Percentiles rank a stretch among this genome's conserved stretches.
phyloP scores from a whole-genome alignment of 2,329 filamentous ascomycete species.

The Corinectria fuckeliana region DNA sequence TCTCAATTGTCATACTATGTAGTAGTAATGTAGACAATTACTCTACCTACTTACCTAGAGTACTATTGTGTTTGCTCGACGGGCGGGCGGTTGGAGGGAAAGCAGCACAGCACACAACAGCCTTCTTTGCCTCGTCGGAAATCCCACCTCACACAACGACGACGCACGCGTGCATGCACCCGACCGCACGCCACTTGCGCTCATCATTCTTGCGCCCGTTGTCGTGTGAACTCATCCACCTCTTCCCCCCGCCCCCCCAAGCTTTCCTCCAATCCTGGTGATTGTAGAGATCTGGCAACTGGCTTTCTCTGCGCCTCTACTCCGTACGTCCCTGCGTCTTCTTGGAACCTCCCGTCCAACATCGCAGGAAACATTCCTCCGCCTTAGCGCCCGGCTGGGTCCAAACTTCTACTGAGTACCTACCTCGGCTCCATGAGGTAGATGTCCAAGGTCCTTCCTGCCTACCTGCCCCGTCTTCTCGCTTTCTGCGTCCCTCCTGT shows the following conservation, averaged over 20 bases:
- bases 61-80: too few species aligned
- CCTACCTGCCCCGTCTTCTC: neutral
- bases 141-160: neutral
- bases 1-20: neutral
- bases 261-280: too few species aligned
- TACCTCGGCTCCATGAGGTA: neutral
- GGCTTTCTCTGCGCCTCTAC: slow-evolving; percentile 3
- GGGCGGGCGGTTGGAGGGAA: neutral
- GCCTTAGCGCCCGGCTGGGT: too few species aligned
- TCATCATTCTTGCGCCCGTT: slow-evolving; percentile 8
- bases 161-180: neutral
- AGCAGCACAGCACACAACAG: too few species aligned
- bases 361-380: too few species aligned
- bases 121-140: slow-evolving; percentile 14
- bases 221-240: neutral
- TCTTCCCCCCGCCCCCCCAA: neutral
- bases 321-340: too few species aligned
- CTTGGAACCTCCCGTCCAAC: too few species aligned
- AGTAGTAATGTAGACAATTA: too few species aligned
- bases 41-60: too few species aligned
- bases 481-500: slow-evolving; percentile 1
- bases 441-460: neutral
- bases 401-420: too few species aligned
- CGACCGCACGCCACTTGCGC: slow-evolving; percentile 28
- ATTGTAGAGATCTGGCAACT: neutral